Evolutionary conservation across 371 early-diverging fungal genomes (phyloP).

Genomic region (Gilbertella persicaria): DNA sequence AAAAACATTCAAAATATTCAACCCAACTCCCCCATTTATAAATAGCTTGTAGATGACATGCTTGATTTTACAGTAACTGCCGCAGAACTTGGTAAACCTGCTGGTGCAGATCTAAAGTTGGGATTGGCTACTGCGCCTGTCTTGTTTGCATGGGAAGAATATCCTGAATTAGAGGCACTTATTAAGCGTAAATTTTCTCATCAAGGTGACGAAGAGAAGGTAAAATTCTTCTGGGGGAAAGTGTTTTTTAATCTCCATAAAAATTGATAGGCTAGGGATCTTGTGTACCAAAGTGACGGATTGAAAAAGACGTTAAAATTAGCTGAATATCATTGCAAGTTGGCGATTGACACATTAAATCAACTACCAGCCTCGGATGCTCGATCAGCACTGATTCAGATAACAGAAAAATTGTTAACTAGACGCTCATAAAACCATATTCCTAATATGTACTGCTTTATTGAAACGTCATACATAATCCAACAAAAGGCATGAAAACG

Average conservation of each 20-base stretch:
- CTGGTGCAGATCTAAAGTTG: conserved; percentile 82
- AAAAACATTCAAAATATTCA: neutral
- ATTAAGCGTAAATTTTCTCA: conserved; percentile 82
- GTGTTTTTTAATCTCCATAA: neutral
- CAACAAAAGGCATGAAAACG: neutral
- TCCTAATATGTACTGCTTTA: neutral
- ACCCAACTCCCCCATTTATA: conserved; percentile 4
- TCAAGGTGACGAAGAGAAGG: conserved; percentile 65
- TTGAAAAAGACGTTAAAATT: conserved; percentile 62
- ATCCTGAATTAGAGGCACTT: conserved; percentile 76
- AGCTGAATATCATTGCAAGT: conserved; percentile 60
- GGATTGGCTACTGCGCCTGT: conserved; percentile 94
- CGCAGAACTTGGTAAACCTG: conserved; percentile 75
- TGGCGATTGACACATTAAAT: conserved; percentile 59
- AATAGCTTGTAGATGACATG: conserved; percentile 88
- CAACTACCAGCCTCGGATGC: conserved; percentile 71
- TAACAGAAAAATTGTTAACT: conserved; percentile 59
- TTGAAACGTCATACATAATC: conserved; percentile 3
- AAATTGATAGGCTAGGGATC: conserved; percentile 55
- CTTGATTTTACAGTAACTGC: conserved; percentile 82
- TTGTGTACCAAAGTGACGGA: conserved; percentile 73
- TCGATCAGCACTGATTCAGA: conserved; percentile 65
- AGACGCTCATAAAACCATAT: conserved; percentile 21
- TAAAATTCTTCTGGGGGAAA: conserved; percentile 14
- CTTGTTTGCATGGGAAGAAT: conserved; percentile 88